A percentile compares a stretch with the other conserved stretches of the same genome.
Evolutionary conservation across 176 grass and related monocot genomes (phyloP).

Genomic region (Tillandsia leiboldiana): DNA sequence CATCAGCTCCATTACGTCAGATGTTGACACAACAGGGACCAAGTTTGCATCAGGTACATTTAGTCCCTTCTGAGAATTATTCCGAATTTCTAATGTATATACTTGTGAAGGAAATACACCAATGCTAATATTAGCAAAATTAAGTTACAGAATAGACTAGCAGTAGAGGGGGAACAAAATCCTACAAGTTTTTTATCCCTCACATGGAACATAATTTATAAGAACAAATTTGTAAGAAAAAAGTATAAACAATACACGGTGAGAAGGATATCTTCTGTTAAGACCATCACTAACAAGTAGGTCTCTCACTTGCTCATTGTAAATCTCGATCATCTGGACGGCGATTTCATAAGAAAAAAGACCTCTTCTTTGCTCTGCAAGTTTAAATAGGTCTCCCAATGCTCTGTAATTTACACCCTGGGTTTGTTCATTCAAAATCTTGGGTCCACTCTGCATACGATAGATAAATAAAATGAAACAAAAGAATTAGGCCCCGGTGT

Average conservation of each 20-base stretch:
- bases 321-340: slow-evolving; percentile 99
- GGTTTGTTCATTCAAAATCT: slow-evolving; percentile 77
- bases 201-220: too few species aligned
- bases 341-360: slow-evolving; percentile 80
- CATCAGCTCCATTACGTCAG: slow-evolving; percentile 90
- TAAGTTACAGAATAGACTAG: too few species aligned
- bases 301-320: slow-evolving; percentile 98
- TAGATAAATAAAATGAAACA: neutral
- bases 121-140: neutral
- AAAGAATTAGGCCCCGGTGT: neutral
- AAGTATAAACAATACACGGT: neutral
- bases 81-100: slow-evolving; percentile 84
- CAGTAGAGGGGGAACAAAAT: too few species aligned
- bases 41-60: slow-evolving; percentile 92
- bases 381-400: slow-evolving; percentile 83
- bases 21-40: slow-evolving; percentile 64
- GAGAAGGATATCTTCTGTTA: slow-evolving; percentile 96
- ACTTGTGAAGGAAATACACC: slow-evolving; percentile 52
- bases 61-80: slow-evolving; percentile 90
- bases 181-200: too few species aligned
- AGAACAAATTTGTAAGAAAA: too few species aligned
- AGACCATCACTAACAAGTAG: slow-evolving; percentile 77
- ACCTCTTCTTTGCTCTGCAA: slow-evolving; percentile 80
- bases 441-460: slow-evolving; percentile 78
- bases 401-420: slow-evolving; percentile 88